phyloP scores from a whole-genome alignment of 2,329 filamentous ascomycete genomes.

The Nemania bipapillata region DNA sequence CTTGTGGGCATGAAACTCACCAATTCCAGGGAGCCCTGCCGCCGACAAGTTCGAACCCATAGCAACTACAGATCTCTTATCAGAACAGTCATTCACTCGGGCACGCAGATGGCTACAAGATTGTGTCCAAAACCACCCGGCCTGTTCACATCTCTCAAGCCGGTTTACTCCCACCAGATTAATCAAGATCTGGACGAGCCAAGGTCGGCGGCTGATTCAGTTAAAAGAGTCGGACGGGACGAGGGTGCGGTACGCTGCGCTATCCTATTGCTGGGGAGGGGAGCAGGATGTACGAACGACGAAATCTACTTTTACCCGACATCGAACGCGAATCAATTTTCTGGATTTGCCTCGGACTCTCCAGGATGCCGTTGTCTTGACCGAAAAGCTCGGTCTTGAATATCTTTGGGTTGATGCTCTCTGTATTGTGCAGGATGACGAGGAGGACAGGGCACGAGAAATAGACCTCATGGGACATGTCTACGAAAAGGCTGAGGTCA shows the following conservation, averaged over 20 bases:
- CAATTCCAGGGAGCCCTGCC: neutral
- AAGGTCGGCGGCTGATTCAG: constrained; percentile 1
- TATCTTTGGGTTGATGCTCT: constrained; percentile 10
- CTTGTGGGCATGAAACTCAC: too few species aligned
- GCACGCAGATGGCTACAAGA: neutral
- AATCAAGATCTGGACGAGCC: neutral
- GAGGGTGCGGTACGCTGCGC: neutral
- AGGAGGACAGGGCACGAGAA: constrained; percentile 5
- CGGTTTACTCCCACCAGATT: neutral
- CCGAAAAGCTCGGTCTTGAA: neutral
- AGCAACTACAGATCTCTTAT: neutral
- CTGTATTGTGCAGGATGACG: constrained; percentile 9
- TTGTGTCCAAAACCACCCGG: neutral
- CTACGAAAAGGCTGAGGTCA: neutral
- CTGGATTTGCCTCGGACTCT: neutral
- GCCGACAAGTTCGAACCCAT: neutral
- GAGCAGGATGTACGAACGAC: constrained; percentile 4
- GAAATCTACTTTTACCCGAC: neutral
- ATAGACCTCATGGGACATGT: constrained; percentile 7
- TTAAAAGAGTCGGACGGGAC: neutral
- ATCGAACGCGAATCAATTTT: neutral
- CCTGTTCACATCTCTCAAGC: neutral
- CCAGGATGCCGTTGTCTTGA: neutral
- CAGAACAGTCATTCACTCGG: neutral
- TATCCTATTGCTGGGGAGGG: constrained; percentile 9